phyloP scores from a whole-genome alignment of 2,329 filamentous ascomycete genomes.

The Phaeoacremonium minimum region DNA sequence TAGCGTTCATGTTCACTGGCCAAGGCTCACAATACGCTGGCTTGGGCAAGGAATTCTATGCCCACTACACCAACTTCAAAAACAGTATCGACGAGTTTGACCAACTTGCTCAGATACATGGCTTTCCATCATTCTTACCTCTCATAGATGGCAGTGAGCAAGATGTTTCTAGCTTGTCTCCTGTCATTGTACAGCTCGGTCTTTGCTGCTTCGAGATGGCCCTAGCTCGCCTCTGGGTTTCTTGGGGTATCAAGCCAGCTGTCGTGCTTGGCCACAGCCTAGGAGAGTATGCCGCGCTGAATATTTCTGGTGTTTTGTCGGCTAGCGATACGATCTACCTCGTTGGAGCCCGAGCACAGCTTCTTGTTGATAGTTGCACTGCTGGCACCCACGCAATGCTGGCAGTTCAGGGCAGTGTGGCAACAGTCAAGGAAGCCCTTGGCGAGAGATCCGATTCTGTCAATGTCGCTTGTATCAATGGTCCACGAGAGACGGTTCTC shows the following conservation, averaged over 20 bases:
- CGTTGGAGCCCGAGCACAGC: slow-evolving; percentile 62
- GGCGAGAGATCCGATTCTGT: slow-evolving; percentile 31
- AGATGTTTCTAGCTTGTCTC: slow-evolving; percentile 39
- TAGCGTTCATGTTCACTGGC: slow-evolving; percentile 51
- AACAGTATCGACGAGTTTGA: slow-evolving; percentile 53
- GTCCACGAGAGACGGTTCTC: slow-evolving; percentile 71
- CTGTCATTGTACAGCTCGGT: slow-evolving; percentile 49
- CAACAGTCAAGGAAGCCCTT: slow-evolving; percentile 49
- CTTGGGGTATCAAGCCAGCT: slow-evolving; percentile 47
- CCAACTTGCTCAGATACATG: slow-evolving; percentile 42
- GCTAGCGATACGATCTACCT: slow-evolving; percentile 68
- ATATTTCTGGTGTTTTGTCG: slow-evolving; percentile 66
- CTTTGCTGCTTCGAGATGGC: slow-evolving; percentile 55
- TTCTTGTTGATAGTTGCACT: slow-evolving; percentile 62
- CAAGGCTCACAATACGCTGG: slow-evolving; percentile 52
- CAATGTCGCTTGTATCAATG: slow-evolving; percentile 70
- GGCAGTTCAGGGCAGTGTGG: slow-evolving; percentile 40
- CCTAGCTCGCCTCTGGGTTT: slow-evolving; percentile 49
- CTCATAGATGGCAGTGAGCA: slow-evolving; percentile 40
- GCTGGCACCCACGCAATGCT: slow-evolving; percentile 60
- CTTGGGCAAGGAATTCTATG: slow-evolving; percentile 46
- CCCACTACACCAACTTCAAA: slow-evolving; percentile 41
- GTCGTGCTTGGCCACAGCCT: slow-evolving; percentile 54
- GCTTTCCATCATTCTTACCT: slow-evolving; percentile 53
- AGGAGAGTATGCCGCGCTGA: slow-evolving; percentile 66